phyloP scores from a whole-genome alignment of 148 eudicot genomes.

The Diospyros lotus region DNA sequence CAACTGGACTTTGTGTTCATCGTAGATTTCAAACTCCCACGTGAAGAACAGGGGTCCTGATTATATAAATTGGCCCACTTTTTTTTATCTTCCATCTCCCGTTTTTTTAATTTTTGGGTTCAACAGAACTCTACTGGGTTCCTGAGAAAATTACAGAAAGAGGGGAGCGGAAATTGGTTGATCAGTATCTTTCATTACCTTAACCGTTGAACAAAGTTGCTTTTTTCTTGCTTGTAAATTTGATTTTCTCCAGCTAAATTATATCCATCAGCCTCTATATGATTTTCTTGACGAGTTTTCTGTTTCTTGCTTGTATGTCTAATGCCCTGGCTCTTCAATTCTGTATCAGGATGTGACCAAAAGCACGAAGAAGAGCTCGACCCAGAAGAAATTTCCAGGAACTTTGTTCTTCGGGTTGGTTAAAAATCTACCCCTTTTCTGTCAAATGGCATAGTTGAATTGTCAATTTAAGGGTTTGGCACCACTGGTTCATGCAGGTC shows the following conservation, averaged over 20 bases:
- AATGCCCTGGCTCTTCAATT: not conserved
- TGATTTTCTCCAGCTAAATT: not conserved
- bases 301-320: not conserved
- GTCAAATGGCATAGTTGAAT: not conserved
- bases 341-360: conserved; percentile 69
- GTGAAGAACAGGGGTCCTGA: not conserved
- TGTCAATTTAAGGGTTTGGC: not conserved
- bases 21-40: not conserved
- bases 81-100: not conserved
- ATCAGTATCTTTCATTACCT: not conserved
- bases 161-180: not conserved
- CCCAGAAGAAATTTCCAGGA: conserved; percentile 62
- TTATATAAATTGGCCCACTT: not conserved
- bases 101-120: not conserved
- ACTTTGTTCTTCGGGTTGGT: conserved; percentile 80
- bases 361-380: conserved; percentile 85
- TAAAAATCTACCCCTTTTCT: not conserved
- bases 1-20: not conserved
- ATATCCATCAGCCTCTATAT: not conserved
- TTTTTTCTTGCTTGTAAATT: not conserved
- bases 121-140: not conserved
- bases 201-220: not conserved
- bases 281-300: not conserved
- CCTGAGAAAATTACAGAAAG: not conserved
- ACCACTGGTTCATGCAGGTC: conserved; percentile 38